Conservation (phyloP, 805 yeast genomes). For the Metschnikowia anglica region DNA sequence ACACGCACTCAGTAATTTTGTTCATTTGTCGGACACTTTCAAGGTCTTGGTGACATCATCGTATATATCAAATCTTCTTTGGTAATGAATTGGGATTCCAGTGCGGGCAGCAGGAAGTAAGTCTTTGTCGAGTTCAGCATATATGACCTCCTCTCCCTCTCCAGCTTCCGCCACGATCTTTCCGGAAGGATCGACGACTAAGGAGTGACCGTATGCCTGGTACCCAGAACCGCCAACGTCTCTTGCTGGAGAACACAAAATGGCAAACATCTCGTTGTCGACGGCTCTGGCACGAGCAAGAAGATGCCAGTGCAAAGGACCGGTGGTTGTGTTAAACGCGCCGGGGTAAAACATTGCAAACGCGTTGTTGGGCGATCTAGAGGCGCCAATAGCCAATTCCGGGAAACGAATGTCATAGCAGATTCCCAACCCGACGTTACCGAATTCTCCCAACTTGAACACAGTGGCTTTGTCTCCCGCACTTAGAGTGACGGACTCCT, state of each 20-base stretch:
- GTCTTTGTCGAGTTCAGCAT: constrained; percentile 69
- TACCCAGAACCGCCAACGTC: constrained; percentile 54
- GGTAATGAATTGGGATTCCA: constrained; percentile 67
- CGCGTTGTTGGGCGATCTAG: constrained; percentile 57
- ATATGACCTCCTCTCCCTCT: constrained; percentile 71
- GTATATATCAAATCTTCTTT: constrained; percentile 70
- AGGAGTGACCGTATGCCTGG: constrained; percentile 67
- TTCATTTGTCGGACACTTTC: constrained; percentile 16
- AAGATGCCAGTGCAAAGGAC: constrained; percentile 81
- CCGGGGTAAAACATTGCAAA: constrained; percentile 82
- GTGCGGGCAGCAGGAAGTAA: constrained; percentile 55
- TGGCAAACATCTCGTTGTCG: constrained; percentile 57
- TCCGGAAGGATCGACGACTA: constrained; percentile 65
- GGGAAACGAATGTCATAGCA: constrained; percentile 83
- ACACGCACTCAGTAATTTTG: neutral
- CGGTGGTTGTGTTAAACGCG: constrained; percentile 82
- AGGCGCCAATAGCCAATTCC: constrained; percentile 68
- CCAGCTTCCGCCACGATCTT: constrained; percentile 68
- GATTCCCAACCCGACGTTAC: constrained; percentile 72
- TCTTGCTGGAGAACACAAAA: constrained; percentile 88
- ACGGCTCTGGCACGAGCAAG: constrained; percentile 72
- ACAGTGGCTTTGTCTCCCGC: constrained; percentile 85
- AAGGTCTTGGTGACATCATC: constrained; percentile 32
- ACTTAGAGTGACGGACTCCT: constrained; percentile 71
- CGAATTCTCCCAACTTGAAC: constrained; percentile 53